phyloP scores from a whole-genome alignment of 257 asterid species.

The Paraleonurus japonicus region DNA sequence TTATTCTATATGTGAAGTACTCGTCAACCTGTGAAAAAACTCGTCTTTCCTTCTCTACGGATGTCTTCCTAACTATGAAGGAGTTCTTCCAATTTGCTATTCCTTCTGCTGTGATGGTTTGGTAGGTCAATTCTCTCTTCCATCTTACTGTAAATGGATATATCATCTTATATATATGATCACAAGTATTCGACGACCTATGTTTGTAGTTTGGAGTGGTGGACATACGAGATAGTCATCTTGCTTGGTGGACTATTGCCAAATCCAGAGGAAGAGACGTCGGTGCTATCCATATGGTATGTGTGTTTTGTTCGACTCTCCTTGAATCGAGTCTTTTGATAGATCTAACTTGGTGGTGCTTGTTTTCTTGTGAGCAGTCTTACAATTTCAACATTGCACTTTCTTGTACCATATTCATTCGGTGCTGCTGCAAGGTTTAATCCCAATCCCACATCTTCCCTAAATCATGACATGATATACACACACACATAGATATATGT shows the following conservation, averaged over 20 bases:
- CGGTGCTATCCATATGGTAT: conserved; percentile 48
- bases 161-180: not conserved
- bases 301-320: not conserved
- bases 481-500: not conserved
- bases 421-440: conserved; percentile 82
- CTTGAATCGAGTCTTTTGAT: not conserved
- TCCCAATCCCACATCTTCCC: not conserved
- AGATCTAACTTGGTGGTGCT: not conserved
- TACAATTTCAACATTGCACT: conserved; percentile 54
- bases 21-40: conserved; percentile 37
- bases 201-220: conserved; percentile 53
- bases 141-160: not conserved
- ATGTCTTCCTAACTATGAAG: conserved; percentile 26
- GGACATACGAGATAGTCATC: conserved; percentile 45
- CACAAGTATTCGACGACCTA: not conserved
- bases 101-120: conserved; percentile 45
- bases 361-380: conserved; percentile 42
- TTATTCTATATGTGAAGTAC: conserved; percentile 34
- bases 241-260: conserved; percentile 42
- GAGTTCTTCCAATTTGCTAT: conserved; percentile 45
- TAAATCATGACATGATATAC: not conserved
- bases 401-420: conserved; percentile 53
- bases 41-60: conserved; percentile 37
- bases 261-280: conserved; percentile 44
- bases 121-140: conserved; percentile 29